These are phyloP conservation scores for Fagus sylvatica DNA, from an alignment of 306 rosid genomes.

Conservation along the genomic window DNA sequence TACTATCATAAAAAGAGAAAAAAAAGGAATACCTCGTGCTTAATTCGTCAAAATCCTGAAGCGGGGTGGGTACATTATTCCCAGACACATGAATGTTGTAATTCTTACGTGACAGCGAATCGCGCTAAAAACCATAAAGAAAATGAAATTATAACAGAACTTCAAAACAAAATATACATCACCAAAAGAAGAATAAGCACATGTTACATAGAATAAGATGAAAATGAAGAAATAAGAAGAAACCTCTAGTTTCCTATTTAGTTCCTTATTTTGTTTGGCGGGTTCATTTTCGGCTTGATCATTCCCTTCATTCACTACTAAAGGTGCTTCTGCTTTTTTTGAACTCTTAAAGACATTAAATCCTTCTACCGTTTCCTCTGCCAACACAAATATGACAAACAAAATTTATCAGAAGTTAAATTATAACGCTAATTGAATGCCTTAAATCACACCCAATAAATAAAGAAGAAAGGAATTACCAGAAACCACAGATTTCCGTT, in stretches of 20 bases:
- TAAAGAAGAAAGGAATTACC: conserved; percentile 39
- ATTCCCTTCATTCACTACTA: conserved; percentile 29
- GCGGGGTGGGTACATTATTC: conserved; percentile 74
- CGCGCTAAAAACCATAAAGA: conserved; percentile 45
- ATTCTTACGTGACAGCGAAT: conserved; percentile 66
- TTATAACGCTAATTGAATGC: not conserved
- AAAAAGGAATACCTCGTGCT: conserved; percentile 56
- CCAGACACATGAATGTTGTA: conserved; percentile 84
- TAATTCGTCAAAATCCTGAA: conserved; percentile 71
- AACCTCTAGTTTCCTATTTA: conserved; percentile 78
- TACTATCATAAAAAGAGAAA: not conserved
- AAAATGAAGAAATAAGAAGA: conserved; percentile 5
- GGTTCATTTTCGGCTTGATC: conserved; percentile 29
- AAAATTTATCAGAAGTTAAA: not conserved
- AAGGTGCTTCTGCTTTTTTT: conserved; percentile 24
- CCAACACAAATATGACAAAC: conserved; percentile 10
- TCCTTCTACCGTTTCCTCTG: conserved; percentile 64
- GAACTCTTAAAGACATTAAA: conserved; percentile 71
- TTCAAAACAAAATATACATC: not conserved
- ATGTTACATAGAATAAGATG: not conserved
- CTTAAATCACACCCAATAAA: not conserved
- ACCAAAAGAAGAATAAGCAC: not conserved
- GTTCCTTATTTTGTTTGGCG: conserved; percentile 58
- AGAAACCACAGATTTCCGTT: conserved; percentile 54
- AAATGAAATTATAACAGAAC: conserved; percentile 13